Conservation (phyloP, 208 protist species). For the Acanthamoeba comandoni region DNA sequence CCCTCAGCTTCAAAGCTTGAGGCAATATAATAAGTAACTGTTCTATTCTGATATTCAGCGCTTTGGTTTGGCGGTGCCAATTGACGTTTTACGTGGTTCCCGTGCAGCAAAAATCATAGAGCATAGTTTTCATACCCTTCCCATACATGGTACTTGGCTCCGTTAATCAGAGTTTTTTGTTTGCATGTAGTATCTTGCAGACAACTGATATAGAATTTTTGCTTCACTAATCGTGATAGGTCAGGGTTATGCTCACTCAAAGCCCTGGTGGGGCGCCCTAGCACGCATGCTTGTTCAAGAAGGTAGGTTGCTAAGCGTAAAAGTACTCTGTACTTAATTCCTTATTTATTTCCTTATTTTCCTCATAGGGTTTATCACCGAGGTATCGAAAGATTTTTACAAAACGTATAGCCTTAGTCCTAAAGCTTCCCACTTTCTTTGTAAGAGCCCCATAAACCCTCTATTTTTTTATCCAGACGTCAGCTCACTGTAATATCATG, state of each 20-base stretch:
- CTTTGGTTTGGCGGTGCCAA: constrained; percentile 1
- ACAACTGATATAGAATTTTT: too few relatives aligned
- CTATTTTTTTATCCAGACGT: neutral
- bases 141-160: constrained; percentile 1
- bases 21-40: neutral
- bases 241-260: constrained; percentile 13
- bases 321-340: too few relatives aligned
- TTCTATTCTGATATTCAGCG: constrained; percentile 8
- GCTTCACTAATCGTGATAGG: neutral
- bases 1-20: neutral
- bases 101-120: constrained; percentile 26
- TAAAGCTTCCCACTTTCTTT: neutral
- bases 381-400: constrained; percentile 8
- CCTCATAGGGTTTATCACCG: constrained; percentile 34
- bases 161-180: too few relatives aligned
- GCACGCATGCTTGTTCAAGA: neutral
- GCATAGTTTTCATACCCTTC: constrained; percentile 30
- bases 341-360: too few relatives aligned
- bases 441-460: constrained; percentile 29
- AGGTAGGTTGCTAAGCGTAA: too few relatives aligned
- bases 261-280: constrained; percentile 19
- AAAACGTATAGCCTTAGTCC: constrained; percentile 13
- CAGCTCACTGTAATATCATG: neutral
- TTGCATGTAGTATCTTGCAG: too few relatives aligned
- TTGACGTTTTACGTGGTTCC: constrained; percentile 30